Conservation (phyloP, 257 asterid species). For the Forsythia viridissima region DNA sequence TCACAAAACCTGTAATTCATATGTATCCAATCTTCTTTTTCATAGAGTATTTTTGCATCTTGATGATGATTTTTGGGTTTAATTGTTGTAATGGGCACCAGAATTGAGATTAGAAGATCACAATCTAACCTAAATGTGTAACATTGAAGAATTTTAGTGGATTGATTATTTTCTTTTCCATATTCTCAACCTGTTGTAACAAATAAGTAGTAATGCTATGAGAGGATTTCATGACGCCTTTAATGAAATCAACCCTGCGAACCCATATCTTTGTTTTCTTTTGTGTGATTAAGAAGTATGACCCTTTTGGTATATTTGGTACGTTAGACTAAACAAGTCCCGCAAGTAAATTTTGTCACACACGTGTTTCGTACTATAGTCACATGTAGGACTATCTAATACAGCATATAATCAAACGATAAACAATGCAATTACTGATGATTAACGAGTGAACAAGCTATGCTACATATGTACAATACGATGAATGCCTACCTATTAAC, state of each 20-base stretch:
- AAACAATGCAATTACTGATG: neutral
- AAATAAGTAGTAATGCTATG: too few species aligned
- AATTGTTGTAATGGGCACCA: neutral
- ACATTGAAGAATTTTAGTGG: too few species aligned
- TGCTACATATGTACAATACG: constrained; percentile 31
- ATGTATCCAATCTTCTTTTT: neutral
- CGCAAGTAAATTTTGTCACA: neutral
- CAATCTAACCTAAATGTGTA: neutral
- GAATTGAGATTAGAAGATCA: neutral
- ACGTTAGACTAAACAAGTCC: neutral
- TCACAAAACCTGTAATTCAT: neutral
- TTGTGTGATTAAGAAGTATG: neutral
- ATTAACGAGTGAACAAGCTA: constrained; percentile 8
- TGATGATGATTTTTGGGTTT: neutral
- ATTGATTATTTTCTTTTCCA: neutral
- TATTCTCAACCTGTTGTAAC: neutral
- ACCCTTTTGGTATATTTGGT: neutral
- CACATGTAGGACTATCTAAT: neutral
- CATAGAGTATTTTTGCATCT: neutral
- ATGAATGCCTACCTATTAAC: constrained; percentile 15
- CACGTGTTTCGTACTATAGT: too few species aligned
- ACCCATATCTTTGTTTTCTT: neutral
- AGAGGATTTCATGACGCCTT: too few species aligned
- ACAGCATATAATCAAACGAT: too few species aligned
- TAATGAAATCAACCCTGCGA: too few species aligned